Evolutionary conservation across 768 basidiomycete genomes (phyloP).

Genomic region (Calocera viscosa): DNA sequence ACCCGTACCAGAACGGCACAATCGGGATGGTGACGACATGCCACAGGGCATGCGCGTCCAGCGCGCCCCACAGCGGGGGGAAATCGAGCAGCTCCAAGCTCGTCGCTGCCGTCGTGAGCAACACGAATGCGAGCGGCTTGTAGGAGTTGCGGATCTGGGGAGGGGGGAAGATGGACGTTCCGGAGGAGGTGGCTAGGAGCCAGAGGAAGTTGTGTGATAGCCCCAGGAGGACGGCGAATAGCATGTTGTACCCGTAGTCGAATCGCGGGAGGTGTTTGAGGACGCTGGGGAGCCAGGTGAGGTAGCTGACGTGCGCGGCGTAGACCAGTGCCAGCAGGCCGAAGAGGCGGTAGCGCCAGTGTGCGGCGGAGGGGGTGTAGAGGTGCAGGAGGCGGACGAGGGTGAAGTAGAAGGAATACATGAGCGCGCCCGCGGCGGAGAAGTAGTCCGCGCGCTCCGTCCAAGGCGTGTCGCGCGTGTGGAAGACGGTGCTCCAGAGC

Average conservation of each 20-base stretch:
- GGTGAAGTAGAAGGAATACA: slow-evolving; percentile 68
- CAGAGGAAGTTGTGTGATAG: slow-evolving; percentile 70
- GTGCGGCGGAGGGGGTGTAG: slow-evolving; percentile 34
- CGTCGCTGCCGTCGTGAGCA: slow-evolving; percentile 60
- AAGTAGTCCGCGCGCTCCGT: slow-evolving; percentile 95
- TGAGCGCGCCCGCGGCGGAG: slow-evolving; percentile 73
- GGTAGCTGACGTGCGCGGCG: slow-evolving; percentile 63
- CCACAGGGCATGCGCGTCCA: slow-evolving; percentile 93
- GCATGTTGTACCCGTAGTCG: slow-evolving; percentile 89
- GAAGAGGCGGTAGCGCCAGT: neutral
- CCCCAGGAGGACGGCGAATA: slow-evolving; percentile 67
- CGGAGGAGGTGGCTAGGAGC: slow-evolving; percentile 46
- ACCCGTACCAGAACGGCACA: slow-evolving; percentile 72
- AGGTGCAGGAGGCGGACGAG: slow-evolving; percentile 65
- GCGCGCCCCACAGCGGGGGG: slow-evolving; percentile 53
- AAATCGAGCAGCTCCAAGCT: slow-evolving; percentile 85
- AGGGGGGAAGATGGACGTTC: slow-evolving; percentile 46
- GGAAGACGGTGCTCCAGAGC: slow-evolving; percentile 86
- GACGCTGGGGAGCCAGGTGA: slow-evolving; percentile 43
- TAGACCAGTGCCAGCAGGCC: slow-evolving; percentile 28
- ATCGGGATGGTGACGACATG: slow-evolving; percentile 75
- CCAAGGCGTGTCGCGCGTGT: slow-evolving; percentile 69
- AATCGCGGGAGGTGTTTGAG: slow-evolving; percentile 39
- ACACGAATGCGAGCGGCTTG: slow-evolving; percentile 41
- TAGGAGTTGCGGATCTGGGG: slow-evolving; percentile 36